Evolutionary conservation across 768 basidiomycete genomes (phyloP).

Genomic region (Boletus edulis): DNA sequence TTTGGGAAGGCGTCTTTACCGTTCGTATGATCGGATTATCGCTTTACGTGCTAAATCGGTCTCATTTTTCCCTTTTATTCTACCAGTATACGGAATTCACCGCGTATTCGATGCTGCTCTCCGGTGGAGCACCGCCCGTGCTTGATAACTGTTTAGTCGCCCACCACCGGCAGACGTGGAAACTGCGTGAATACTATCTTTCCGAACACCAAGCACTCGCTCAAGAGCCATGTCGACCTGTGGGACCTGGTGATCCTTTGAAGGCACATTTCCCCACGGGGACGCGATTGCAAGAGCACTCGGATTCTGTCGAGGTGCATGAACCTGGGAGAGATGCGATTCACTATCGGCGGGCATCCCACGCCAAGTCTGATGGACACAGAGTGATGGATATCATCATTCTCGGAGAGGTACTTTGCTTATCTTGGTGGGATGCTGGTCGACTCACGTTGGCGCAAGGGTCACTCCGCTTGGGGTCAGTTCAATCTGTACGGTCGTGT

Average conservation of each 20-base stretch:
- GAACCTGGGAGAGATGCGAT: conserved; percentile 39
- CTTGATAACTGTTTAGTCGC: conserved; percentile 77
- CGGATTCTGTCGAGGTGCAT: conserved; percentile 45
- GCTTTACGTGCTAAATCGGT: background rate
- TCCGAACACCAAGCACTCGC: conserved; percentile 28
- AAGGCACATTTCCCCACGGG: conserved; percentile 59
- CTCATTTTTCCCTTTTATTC: background rate
- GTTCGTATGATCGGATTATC: conserved; percentile 41
- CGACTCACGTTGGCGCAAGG: conserved; percentile 42
- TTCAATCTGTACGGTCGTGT: conserved; percentile 79
- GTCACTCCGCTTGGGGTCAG: conserved; percentile 90
- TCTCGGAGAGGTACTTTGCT: conserved; percentile 60
- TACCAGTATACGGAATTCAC: conserved; percentile 79
- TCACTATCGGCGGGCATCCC: conserved; percentile 28
- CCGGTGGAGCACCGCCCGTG: conserved; percentile 59
- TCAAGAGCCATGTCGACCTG: conserved; percentile 24
- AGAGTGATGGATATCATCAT: conserved; percentile 57
- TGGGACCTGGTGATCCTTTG: conserved; percentile 60
- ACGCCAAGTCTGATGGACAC: conserved; percentile 29
- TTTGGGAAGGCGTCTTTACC: conserved; percentile 80
- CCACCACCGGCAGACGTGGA: conserved; percentile 89
- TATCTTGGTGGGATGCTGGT: background rate
- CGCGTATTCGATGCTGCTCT: conserved; percentile 75
- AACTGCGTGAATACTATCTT: conserved; percentile 73
- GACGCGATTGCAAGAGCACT: conserved; percentile 46